These are phyloP conservation scores for Phytophthora citricola DNA, from an alignment of 352 stramenopile genomes.

Conservation along the genomic window DNA sequence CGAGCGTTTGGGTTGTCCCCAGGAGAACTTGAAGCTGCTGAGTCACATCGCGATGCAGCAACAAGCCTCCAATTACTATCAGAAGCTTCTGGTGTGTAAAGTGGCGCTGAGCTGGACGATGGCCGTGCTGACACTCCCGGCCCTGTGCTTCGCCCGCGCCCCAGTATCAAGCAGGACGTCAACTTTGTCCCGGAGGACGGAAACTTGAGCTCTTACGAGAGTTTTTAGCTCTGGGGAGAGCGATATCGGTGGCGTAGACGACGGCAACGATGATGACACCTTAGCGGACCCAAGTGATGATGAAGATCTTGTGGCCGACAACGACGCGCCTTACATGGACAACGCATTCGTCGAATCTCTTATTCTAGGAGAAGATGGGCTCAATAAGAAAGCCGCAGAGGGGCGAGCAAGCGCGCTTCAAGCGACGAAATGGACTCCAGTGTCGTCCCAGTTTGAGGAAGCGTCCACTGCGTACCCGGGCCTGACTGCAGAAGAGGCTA, in stretches of 20 bases:
- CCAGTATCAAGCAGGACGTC: background rate
- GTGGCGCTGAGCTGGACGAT: background rate
- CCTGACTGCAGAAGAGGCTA: too few species aligned
- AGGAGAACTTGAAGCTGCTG: slow-evolving; percentile 14
- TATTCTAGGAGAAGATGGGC: background rate
- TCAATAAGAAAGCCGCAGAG: background rate
- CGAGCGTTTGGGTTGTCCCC: slow-evolving; percentile 11
- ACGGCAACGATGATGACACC: background rate
- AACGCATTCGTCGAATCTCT: background rate
- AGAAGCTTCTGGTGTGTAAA: slow-evolving; percentile 11
- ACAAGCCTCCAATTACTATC: slow-evolving; percentile 19
- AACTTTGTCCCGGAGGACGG: slow-evolving; percentile 6
- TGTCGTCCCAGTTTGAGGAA: too few species aligned
- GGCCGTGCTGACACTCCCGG: background rate
- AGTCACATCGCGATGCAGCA: slow-evolving; percentile 14
- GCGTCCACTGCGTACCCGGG: too few species aligned
- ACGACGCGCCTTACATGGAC: background rate
- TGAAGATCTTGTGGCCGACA: background rate
- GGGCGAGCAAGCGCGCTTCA: background rate
- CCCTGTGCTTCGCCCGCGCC: background rate
- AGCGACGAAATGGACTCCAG: background rate
- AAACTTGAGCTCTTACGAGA: slow-evolving; percentile 6
- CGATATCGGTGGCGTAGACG: background rate
- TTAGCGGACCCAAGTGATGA: background rate
- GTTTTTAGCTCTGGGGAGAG: slow-evolving; percentile 8